Conservation (phyloP, 2,329 filamentous ascomycete genomes). For the Penicillium sclerotiorum region DNA sequence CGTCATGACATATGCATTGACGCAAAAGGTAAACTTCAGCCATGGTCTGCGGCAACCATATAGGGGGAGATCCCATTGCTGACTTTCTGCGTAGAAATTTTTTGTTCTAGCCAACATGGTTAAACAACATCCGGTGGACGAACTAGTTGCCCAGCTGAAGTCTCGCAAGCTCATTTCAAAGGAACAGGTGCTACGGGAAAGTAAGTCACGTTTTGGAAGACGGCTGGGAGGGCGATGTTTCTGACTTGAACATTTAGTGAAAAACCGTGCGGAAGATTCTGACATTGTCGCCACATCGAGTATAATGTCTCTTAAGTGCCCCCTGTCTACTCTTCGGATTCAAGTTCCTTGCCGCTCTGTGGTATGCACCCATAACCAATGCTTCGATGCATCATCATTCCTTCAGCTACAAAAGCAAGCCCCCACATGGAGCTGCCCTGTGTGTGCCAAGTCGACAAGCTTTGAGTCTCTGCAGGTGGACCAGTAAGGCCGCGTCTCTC, state of each 20-base stretch:
- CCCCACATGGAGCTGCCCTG: constrained; percentile 93
- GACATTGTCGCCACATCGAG: constrained; percentile 89
- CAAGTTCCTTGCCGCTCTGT: constrained; percentile 76
- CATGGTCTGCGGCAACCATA: background rate
- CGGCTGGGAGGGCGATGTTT: constrained; percentile 6
- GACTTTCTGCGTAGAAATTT: constrained; percentile 61
- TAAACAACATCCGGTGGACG: constrained; percentile 68
- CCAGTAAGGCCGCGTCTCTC: constrained; percentile 59
- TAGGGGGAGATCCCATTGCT: background rate
- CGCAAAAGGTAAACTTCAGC: constrained; percentile 72
- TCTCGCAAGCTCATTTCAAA: constrained; percentile 73
- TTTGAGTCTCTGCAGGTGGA: constrained; percentile 86
- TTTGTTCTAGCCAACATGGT: constrained; percentile 76
- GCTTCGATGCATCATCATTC: constrained; percentile 91
- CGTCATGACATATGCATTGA: constrained; percentile 88
- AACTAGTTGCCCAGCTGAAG: constrained; percentile 70
- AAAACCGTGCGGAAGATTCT: constrained; percentile 76
- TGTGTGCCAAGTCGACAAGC: constrained; percentile 80
- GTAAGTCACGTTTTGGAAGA: constrained; percentile 55
- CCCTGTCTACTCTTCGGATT: constrained; percentile 82
- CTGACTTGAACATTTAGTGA: constrained; percentile 59
- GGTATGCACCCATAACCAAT: constrained; percentile 85
- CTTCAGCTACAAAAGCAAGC: constrained; percentile 93
- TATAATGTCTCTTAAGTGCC: constrained; percentile 89
- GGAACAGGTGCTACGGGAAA: constrained; percentile 77